Base-by-base conservation (phyloP, 2,329 filamentous ascomycete genomes). In the Neofusicoccum sp. region DNA sequence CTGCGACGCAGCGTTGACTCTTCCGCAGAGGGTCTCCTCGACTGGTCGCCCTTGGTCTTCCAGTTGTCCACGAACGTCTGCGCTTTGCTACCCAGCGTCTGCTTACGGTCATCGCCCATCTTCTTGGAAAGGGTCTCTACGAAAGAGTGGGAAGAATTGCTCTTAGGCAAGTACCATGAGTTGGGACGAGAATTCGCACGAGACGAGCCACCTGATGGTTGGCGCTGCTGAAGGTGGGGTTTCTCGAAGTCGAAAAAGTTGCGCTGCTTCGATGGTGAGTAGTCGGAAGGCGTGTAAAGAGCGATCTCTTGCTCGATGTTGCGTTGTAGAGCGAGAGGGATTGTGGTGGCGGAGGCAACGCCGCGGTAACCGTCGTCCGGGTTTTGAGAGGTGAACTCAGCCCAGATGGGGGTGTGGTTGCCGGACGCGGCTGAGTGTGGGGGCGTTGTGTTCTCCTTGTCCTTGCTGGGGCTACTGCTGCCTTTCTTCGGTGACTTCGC, bases 371-470 rank as follows among this genome's bases (percentile, higher is more conserved):
- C 64, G 6, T 61, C 58, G 26, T 20, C 28, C 6, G 59, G 53
- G 11, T 40, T 58, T 47, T 73, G 69, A 43, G 77, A 76, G 61
- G 81, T 76, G 71, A 93, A 95, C 68, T 95, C 88, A 12, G 89
- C 85, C 80, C 90, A 96, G 60, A 93, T 92, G 26, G 93, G 91
- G 1, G 89, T 86, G 16, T 84, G 80, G 41, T 78, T 75, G 14
- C 73, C 71, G 6, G 74, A 34, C 2, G 38, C 69, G 11, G 78
- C 71, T 3, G 78, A 79, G 61, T 79, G 76, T 1, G 80, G 78
- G 3, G 90, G 90, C 33, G 84, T 87, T 58, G 82, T 83, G 72
- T 96, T 96, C 75, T 96, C 92, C 75, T 96, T 96, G 73, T 93
- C 88, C 68, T 84, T 88, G 40, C 78, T 79, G 26, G 79, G 74